phyloP scores from a whole-genome alignment of 148 eudicot species.

The Chenopodium quinoa region DNA sequence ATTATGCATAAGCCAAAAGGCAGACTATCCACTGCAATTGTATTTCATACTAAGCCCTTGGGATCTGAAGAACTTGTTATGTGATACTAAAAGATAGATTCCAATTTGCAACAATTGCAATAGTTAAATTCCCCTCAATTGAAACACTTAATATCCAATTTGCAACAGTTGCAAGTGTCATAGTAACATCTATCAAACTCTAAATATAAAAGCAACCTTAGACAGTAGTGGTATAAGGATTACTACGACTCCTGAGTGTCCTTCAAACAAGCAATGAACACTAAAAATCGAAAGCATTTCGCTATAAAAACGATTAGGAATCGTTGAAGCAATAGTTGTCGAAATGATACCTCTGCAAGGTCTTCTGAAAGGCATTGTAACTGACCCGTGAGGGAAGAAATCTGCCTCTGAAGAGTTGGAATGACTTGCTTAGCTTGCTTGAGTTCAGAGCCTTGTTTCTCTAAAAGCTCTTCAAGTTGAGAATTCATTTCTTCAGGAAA shows the following conservation, averaged over 20 bases:
- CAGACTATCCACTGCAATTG: not conserved
- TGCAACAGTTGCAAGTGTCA: not conserved
- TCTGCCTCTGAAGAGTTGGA: conserved; percentile 74
- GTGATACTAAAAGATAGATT: not conserved
- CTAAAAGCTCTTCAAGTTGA: conserved; percentile 58
- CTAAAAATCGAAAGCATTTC: not conserved
- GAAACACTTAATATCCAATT: not conserved
- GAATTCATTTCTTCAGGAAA: conserved; percentile 76
- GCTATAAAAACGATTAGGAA: too few relatives aligned
- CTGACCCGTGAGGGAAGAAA: conserved; percentile 84
- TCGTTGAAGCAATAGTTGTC: not conserved
- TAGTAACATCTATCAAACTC: not conserved
- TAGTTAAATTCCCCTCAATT: not conserved
- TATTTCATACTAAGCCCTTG: not conserved
- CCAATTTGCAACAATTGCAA: not conserved
- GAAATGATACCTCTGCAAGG: conserved; percentile 64
- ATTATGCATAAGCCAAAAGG: not conserved
- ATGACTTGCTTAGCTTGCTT: conserved; percentile 77
- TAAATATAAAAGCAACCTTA: not conserved
- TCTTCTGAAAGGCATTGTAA: conserved; percentile 76
- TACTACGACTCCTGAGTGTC: not conserved
- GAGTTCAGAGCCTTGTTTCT: conserved; percentile 72
- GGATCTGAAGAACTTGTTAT: not conserved
- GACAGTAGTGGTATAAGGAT: not conserved
- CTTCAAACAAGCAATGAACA: not conserved